Evolutionary conservation across 495 filamentous ascomycete genomes (phyloP).

Genomic region (Daldinia concentrica): DNA sequence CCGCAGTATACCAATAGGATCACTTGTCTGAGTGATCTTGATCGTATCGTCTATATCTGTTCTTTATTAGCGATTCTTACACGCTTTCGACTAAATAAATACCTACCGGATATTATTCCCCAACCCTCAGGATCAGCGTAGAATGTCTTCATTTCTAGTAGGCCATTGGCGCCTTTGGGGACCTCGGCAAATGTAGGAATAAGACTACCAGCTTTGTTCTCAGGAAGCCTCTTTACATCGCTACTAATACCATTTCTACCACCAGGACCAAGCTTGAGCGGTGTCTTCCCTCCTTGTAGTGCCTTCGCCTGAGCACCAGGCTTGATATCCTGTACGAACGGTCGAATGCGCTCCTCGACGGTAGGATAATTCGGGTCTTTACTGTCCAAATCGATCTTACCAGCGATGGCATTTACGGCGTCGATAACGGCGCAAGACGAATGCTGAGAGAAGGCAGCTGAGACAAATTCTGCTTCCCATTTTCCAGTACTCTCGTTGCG

Average conservation of each 20-base stretch:
- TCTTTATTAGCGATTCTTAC: conserved; percentile 22
- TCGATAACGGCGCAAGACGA: conserved; percentile 71
- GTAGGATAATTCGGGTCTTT: conserved; percentile 67
- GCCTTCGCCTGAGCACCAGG: conserved; percentile 71
- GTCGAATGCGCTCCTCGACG: conserved; percentile 74
- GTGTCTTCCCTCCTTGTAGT: conserved; percentile 55
- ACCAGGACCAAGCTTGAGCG: conserved; percentile 72
- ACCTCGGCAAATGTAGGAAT: conserved; percentile 58
- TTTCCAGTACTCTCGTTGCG: conserved; percentile 52
- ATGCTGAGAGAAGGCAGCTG: conserved; percentile 78
- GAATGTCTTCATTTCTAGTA: conserved; percentile 69
- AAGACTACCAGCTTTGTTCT: conserved; percentile 47
- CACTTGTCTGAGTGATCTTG: conserved; percentile 85
- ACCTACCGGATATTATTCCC: conserved; percentile 78
- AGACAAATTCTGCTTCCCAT: conserved; percentile 85
- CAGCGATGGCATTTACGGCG: conserved; percentile 74
- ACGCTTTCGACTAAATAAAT: not conserved
- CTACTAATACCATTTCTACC: conserved; percentile 74
- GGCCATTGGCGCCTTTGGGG: conserved; percentile 55
- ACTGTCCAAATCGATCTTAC: conserved; percentile 75
- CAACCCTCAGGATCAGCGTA: conserved; percentile 84
- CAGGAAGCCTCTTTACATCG: conserved; percentile 61
- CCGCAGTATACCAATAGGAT: conserved; percentile 78
- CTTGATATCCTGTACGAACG: conserved; percentile 79
- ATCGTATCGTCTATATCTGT: conserved; percentile 94